Evolutionary conservation across 306 rosid genomes (phyloP).

Genomic region (Pachyrhizus erosus): DNA sequence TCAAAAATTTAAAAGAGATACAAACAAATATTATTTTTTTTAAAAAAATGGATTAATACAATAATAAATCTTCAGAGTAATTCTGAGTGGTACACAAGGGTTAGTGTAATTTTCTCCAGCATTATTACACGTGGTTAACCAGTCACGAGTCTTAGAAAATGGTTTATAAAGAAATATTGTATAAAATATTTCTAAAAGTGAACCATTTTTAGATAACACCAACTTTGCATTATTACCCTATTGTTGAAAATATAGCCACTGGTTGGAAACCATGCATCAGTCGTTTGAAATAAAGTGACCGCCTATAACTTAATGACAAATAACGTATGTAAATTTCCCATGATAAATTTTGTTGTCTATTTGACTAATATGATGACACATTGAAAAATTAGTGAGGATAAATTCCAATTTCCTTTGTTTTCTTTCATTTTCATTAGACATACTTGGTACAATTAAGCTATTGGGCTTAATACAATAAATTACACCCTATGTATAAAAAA

Average conservation of each 20-base stretch:
- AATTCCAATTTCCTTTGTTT: background rate
- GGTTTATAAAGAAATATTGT: constrained; percentile 16
- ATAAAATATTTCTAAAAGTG: background rate
- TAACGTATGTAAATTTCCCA: background rate
- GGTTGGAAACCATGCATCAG: background rate
- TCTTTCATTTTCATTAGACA: no score
- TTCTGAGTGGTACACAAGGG: constrained; percentile 20
- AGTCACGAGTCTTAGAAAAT: constrained; percentile 16
- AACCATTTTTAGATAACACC: background rate
- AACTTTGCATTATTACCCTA: background rate
- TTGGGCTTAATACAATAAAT: no score
- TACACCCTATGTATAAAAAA: no score
- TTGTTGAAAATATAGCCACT: background rate
- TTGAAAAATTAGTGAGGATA: background rate
- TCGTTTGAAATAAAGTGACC: background rate
- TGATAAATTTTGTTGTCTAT: background rate
- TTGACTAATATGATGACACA: background rate
- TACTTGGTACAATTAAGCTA: no score
- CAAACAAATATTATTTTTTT: no score
- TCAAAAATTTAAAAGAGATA: no score
- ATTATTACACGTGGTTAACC: background rate
- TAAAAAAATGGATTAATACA: no score
- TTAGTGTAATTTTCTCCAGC: background rate
- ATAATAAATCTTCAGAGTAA: background rate
- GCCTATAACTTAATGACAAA: background rate